Evolutionary conservation across 192 early-diverging fungal species (phyloP), one percentile per base, ranked within the genome.

Genomic region (Coemansia sp.): DNA sequence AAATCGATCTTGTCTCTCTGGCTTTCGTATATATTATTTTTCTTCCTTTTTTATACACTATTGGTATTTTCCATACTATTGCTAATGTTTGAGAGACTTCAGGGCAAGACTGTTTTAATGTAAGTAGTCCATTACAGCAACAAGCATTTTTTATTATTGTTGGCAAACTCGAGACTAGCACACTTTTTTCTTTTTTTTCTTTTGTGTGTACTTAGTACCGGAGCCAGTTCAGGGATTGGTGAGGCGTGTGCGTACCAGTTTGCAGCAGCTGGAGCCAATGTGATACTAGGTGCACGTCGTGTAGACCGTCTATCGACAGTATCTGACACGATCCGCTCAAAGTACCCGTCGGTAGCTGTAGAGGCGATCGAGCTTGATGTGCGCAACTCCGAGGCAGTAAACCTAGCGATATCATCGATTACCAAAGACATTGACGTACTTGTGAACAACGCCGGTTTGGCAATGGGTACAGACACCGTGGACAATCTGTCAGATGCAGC

Each of bases 361-460:
- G 87, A 87, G 43, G 74, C 87, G 7, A 84, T 89, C 38, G 85
- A 83, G 8, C 78, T 97, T 3, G 94, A 97, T 74, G 93, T 97
- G 13, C 82, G 88, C 11, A 74, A 88, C 68, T 69, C 85, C 5
- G 64, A 75, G 11, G 79, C 87, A 3, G 87, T 93, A 49, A 70
- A 84, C 41, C 33, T 68, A 1, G 85, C 74, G 3, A 62, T 92
- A 7, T 43, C 67, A 4, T 70, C 31, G 20, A 85, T 95, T 4
- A 90, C 93, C 0, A 67, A 61, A 7, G 73, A 84, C 57, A 79
- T 98, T 10, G 91, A 95, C 79, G 85, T 96, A 0, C 80, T 98
- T 22, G 90, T 98, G 11, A 96, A 97, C 87, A 96, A 96, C 76
- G 95, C 94, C 13, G 95, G 95, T 2, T 74, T 94, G 16, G 92